phyloP scores from a whole-genome alignment of 2,329 filamentous ascomycete genomes.

The Fusarium graminum region DNA sequence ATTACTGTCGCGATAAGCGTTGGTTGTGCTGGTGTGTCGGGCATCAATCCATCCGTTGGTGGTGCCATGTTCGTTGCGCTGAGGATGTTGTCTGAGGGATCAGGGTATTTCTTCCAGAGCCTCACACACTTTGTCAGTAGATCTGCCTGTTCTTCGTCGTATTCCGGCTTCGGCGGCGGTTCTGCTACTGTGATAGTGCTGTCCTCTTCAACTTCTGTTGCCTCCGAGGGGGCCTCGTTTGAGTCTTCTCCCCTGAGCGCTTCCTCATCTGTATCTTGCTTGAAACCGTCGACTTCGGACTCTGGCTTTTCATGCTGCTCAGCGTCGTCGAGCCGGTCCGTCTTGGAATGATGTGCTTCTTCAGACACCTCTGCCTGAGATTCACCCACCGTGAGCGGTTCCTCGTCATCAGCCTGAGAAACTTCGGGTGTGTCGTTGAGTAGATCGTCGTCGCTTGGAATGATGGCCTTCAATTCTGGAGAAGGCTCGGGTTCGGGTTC shows the following conservation, averaged over 20 bases:
- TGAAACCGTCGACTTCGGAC: background rate
- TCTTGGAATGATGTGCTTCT: constrained; percentile 34
- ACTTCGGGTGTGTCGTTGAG: constrained; percentile 69
- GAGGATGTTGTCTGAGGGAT: constrained; percentile 68
- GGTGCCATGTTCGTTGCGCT: constrained; percentile 74
- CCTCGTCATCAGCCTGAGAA: constrained; percentile 58
- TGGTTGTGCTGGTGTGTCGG: constrained; percentile 64
- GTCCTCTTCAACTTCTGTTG: constrained; percentile 37
- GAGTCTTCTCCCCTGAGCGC: background rate
- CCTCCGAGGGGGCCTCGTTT: constrained; percentile 36
- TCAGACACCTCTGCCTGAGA: constrained; percentile 1
- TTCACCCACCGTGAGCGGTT: constrained; percentile 19
- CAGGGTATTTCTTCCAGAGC: constrained; percentile 74
- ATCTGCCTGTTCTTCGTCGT: constrained; percentile 60
- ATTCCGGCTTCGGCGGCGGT: constrained; percentile 55
- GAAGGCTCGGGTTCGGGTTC: constrained; percentile 55
- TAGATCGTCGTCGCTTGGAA: constrained; percentile 68
- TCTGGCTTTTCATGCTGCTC: constrained; percentile 6
- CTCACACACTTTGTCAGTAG: constrained; percentile 69
- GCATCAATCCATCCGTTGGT: constrained; percentile 71
- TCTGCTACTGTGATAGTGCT: constrained; percentile 46
- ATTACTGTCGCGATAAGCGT: constrained; percentile 82
- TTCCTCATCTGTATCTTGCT: constrained; percentile 3
- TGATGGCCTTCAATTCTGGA: constrained; percentile 56
- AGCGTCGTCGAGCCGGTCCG: constrained; percentile 31